phyloP scores from a whole-genome alignment of 345 rosid genomes.

The Anastatica hierochuntica region DNA sequence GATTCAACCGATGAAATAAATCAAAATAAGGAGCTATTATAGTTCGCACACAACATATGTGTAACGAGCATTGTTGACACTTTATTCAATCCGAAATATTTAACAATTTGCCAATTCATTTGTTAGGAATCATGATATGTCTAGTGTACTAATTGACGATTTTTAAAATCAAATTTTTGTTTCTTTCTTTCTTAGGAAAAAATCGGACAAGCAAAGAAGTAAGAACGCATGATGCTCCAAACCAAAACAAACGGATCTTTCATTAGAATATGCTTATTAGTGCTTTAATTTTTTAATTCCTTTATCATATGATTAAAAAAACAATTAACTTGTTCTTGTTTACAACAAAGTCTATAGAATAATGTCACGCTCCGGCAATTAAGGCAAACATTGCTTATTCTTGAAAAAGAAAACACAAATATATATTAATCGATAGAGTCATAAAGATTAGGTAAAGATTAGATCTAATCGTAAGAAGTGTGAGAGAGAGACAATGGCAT shows the following conservation, averaged over 20 bases:
- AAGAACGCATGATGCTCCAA: background rate
- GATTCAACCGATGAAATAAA: too few species aligned
- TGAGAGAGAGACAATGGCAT: constrained; percentile 1
- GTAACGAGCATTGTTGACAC: too few species aligned
- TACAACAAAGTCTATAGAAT: background rate
- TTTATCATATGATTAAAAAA: background rate
- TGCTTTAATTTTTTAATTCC: background rate
- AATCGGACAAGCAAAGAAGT: background rate
- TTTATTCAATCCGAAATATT: too few species aligned
- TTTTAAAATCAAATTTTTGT: too few species aligned
- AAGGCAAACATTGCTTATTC: constrained; percentile 3
- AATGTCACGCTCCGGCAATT: constrained; percentile 16
- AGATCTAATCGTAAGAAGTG: background rate
- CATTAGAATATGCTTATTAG: background rate
- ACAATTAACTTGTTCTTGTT: background rate
- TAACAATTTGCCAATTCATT: too few species aligned
- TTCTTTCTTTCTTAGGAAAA: background rate
- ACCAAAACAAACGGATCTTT: constrained; percentile 7
- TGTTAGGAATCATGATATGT: too few species aligned
- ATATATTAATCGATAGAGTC: background rate
- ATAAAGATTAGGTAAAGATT: constrained; percentile 5
- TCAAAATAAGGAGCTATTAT: too few species aligned
- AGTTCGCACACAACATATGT: too few species aligned
- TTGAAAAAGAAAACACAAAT: background rate
- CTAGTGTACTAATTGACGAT: too few species aligned